These are phyloP conservation scores for Eucommia ulmoides DNA, from an alignment of 257 asterid species.

Conservation along the genomic window DNA sequence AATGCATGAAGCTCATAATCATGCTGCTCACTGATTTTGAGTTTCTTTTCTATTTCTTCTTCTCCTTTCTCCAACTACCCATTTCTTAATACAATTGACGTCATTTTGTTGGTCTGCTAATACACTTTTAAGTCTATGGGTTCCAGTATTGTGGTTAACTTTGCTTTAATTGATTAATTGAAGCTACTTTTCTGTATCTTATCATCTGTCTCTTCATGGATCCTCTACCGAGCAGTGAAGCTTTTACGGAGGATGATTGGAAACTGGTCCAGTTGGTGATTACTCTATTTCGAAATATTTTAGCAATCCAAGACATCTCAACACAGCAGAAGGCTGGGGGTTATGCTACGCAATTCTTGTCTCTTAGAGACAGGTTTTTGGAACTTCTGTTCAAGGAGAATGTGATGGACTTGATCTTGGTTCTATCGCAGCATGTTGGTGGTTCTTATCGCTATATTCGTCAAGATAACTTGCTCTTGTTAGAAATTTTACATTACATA, in stretches of 20 bases:
- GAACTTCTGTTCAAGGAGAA: conserved; percentile 72
- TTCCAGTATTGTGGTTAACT: no score
- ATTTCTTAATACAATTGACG: no score
- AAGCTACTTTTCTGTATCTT: neutral
- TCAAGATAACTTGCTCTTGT: conserved; percentile 80
- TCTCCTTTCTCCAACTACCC: no score
- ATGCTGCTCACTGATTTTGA: no score
- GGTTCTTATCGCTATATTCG: conserved; percentile 58
- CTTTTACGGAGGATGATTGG: conserved; percentile 94
- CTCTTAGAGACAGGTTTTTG: conserved; percentile 65
- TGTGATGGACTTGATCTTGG: conserved; percentile 84
- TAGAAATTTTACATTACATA: conserved; percentile 66
- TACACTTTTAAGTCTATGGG: no score
- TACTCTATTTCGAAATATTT: conserved; percentile 70
- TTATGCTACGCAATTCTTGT: conserved; percentile 50
- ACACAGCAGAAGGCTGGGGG: conserved; percentile 71
- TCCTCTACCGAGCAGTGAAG: conserved; percentile 42
- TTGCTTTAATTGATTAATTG: no score
- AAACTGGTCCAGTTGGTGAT: conserved; percentile 89
- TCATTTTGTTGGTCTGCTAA: no score
- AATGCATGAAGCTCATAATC: no score
- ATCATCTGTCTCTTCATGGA: conserved; percentile 12
- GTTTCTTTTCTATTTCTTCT: no score
- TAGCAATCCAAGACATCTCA: conserved; percentile 85
- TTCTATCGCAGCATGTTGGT: conserved; percentile 66